Percentiles rank a stretch among this genome's conserved stretches.
These are phyloP conservation scores for Dactylellina sp. DNA, from an alignment of 2,329 filamentous ascomycete genomes.

Conservation along the genomic window DNA sequence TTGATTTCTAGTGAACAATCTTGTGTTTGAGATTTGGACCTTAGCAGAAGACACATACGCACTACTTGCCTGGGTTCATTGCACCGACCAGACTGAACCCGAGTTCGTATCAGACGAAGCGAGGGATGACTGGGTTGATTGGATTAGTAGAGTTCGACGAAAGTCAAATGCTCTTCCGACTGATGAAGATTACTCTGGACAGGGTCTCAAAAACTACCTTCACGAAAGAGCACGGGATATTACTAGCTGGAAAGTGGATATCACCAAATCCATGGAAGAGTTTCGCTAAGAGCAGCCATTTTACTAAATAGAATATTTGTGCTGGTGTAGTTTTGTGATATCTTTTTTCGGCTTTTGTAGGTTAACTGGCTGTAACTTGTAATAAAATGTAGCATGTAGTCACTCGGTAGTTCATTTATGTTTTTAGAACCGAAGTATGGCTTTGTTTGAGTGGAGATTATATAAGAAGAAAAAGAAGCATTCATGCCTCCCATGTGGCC, in stretches of 20 bases:
- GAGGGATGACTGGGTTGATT: neutral
- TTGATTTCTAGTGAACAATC: slow-evolving; percentile 1
- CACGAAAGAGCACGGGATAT: slow-evolving; percentile 7
- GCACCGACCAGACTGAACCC: slow-evolving; percentile 2
- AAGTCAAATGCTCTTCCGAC: slow-evolving; percentile 14
- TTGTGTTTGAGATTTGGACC: slow-evolving; percentile 8
- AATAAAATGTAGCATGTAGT: too few species aligned
- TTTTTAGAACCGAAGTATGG: too few species aligned
- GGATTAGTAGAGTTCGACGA: slow-evolving; percentile 1
- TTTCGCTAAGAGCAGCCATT: too few species aligned
- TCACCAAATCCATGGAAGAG: neutral
- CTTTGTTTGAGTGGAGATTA: too few species aligned
- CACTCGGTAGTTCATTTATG: too few species aligned
- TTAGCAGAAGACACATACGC: neutral
- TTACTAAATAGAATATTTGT: too few species aligned
- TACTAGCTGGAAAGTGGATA: neutral
- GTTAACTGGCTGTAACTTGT: too few species aligned
- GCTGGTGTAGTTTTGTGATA: too few species aligned
- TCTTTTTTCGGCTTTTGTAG: too few species aligned
- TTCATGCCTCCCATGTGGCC: slow-evolving; percentile 21
- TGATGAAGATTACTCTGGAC: slow-evolving; percentile 12
- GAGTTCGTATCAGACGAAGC: slow-evolving; percentile 1
- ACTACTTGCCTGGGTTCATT: slow-evolving; percentile 4
- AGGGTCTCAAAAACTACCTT: slow-evolving; percentile 21
- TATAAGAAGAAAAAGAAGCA: neutral